Conservation (phyloP, 345 rosid species). For the Aurinia saxatilis region DNA sequence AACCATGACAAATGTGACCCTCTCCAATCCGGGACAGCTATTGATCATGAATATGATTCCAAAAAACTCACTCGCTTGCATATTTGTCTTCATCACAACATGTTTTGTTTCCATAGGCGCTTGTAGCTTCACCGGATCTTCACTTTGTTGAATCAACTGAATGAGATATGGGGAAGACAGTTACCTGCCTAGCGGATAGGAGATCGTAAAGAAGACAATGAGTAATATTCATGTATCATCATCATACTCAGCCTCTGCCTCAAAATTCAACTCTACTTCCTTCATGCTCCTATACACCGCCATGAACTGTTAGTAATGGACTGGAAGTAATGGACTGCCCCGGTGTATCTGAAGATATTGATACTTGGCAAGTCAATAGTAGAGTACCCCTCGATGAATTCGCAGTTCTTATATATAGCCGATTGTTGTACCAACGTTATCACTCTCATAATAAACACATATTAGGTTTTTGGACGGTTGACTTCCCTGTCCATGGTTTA, state of each 20-base stretch:
- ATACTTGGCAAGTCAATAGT: conserved; percentile 24
- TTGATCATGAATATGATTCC: not conserved
- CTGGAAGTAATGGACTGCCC: conserved; percentile 11
- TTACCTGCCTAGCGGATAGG: conserved; percentile 14
- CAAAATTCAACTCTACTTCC: conserved; percentile 10
- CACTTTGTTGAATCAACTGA: conserved; percentile 11
- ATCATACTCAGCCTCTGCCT: too few species aligned
- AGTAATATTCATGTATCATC: too few species aligned
- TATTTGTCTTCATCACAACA: not conserved
- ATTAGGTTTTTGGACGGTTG: too few species aligned
- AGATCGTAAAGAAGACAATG: not conserved
- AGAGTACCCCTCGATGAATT: not conserved
- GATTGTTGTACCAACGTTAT: not conserved
- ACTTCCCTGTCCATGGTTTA: too few species aligned
- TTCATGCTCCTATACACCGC: not conserved
- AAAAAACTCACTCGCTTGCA: not conserved
- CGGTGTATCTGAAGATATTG: conserved; percentile 27
- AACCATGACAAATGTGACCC: not conserved
- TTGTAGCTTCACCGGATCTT: not conserved
- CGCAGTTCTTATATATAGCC: conserved; percentile 32
- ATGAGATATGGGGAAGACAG: conserved; percentile 25
- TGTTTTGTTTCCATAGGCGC: not conserved
- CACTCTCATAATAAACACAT: too few species aligned
- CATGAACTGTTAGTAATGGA: too few species aligned
- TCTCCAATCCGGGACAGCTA: not conserved